Percentiles rank a stretch among this genome's conserved stretches.
phyloP scores from a whole-genome alignment of 2,329 filamentous ascomycete species.

The Ceratocystis harringtonii region DNA sequence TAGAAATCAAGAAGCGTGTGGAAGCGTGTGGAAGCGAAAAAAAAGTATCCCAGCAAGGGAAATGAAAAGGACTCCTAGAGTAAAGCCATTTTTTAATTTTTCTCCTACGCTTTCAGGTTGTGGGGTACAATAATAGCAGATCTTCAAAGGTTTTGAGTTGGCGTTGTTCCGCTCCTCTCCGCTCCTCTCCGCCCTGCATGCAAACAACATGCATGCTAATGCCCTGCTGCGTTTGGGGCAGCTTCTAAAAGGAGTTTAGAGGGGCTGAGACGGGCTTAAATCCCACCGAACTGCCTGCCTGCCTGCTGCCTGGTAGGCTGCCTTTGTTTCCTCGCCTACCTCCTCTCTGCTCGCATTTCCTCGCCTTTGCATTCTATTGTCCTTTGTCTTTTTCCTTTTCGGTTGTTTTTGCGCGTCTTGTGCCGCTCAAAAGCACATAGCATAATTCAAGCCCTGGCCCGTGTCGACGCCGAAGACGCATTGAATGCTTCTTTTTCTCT shows the following conservation, averaged over 20 bases:
- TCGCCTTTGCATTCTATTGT: too few species aligned
- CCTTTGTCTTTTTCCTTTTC: not conserved
- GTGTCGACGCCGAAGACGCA: not conserved
- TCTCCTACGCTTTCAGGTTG: not conserved
- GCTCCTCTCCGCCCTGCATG: not conserved
- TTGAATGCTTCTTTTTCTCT: not conserved
- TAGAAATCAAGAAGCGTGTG: not conserved
- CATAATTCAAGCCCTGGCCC: not conserved
- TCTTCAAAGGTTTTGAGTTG: not conserved
- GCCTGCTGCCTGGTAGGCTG: not conserved
- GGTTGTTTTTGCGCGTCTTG: not conserved
- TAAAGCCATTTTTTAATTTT: too few species aligned
- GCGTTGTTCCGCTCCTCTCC: slow-evolving; percentile 4
- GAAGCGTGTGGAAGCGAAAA: not conserved
- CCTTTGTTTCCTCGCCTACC: not conserved
- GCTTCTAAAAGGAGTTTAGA: not conserved
- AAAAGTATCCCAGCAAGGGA: not conserved
- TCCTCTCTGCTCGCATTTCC: not conserved
- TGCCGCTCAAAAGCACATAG: not conserved
- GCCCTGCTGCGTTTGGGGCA: too few species aligned
- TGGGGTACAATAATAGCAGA: not conserved
- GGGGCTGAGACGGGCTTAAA: not conserved
- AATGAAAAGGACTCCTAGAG: not conserved
- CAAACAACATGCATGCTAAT: not conserved
- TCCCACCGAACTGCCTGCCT: not conserved